phyloP scores from a whole-genome alignment of 148 eudicot genomes.

The Vaccinium darrowii region DNA sequence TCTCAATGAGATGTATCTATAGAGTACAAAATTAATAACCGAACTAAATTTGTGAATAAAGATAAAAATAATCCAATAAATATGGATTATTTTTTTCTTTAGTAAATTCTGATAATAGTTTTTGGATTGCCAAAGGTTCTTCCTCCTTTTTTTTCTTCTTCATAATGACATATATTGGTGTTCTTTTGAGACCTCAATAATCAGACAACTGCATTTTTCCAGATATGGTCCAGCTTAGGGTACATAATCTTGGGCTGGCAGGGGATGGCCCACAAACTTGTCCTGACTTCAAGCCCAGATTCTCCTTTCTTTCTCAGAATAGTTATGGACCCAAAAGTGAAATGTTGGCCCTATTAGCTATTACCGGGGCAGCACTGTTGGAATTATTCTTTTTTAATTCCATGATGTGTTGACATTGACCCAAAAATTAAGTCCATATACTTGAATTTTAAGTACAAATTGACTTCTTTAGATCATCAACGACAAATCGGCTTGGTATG shows the following conservation, averaged over 20 bases:
- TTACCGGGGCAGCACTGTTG: neutral
- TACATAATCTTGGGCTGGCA: neutral
- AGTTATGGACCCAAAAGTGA: neutral
- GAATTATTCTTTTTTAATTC: neutral
- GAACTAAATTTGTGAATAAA: too few relatives aligned
- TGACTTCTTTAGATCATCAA: too few relatives aligned
- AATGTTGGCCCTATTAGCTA: neutral
- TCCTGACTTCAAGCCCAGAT: neutral
- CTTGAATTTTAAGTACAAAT: too few relatives aligned
- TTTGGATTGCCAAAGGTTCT: neutral
- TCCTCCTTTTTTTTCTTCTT: neutral
- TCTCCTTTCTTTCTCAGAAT: neutral
- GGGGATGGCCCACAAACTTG: neutral
- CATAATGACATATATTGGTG: neutral
- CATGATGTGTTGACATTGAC: neutral
- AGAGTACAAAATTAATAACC: too few relatives aligned
- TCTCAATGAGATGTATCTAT: too few relatives aligned
- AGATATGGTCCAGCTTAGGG: neutral
- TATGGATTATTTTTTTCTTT: too few relatives aligned
- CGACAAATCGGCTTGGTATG: too few relatives aligned
- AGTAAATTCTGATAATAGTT: neutral
- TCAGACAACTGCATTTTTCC: neutral
- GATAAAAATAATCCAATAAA: too few relatives aligned
- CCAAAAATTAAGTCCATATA: neutral
- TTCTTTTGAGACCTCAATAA: neutral